phyloP scores from a whole-genome alignment of 2,329 filamentous ascomycete genomes.

The Aspergillus fructus region DNA sequence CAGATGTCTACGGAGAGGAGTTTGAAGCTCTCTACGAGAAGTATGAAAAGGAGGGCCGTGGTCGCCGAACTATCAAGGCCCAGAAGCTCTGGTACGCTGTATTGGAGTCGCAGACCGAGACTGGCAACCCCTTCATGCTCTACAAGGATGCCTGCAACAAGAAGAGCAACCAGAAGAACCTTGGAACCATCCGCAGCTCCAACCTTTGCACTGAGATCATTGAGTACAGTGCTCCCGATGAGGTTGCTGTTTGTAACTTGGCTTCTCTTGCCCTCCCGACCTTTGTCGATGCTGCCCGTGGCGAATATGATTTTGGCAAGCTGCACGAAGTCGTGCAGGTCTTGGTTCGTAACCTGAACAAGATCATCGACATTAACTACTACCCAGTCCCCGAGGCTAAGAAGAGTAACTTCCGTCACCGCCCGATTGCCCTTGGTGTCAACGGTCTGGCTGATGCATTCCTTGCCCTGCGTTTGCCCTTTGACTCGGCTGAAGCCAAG shows the following conservation, averaged over 20 bases:
- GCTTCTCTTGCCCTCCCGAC: conserved; percentile 90
- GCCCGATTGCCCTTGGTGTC: conserved; percentile 93
- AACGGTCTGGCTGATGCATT: conserved; percentile 98
- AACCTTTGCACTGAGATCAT: conserved; percentile 99
- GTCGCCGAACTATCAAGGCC: conserved; percentile 87
- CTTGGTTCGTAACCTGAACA: conserved; percentile 93
- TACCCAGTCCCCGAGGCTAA: conserved; percentile 93
- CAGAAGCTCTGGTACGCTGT: conserved; percentile 99
- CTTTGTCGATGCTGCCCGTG: conserved; percentile 82
- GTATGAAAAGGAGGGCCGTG: conserved; percentile 85
- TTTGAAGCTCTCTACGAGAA: conserved; percentile 89
- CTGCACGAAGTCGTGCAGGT: conserved; percentile 92
- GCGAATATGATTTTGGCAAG: conserved; percentile 92
- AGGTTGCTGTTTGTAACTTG: conserved; percentile 98
- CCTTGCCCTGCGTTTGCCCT: conserved; percentile 92
- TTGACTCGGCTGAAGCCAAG: conserved; percentile 91
- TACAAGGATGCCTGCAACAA: conserved; percentile 99
- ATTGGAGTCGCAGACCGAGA: conserved; percentile 97
- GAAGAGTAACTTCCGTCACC: conserved; percentile 96
- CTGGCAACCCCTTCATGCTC: conserved; percentile 98
- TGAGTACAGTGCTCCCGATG: conserved; percentile 94
- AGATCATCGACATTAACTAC: conserved; percentile 97
- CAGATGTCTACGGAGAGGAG: conserved; percentile 95
- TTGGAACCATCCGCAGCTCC: conserved; percentile 96
- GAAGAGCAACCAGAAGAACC: conserved; percentile 99